Conservation (phyloP, 140 eudicot genomes). For the Cichorium intybus region DNA sequence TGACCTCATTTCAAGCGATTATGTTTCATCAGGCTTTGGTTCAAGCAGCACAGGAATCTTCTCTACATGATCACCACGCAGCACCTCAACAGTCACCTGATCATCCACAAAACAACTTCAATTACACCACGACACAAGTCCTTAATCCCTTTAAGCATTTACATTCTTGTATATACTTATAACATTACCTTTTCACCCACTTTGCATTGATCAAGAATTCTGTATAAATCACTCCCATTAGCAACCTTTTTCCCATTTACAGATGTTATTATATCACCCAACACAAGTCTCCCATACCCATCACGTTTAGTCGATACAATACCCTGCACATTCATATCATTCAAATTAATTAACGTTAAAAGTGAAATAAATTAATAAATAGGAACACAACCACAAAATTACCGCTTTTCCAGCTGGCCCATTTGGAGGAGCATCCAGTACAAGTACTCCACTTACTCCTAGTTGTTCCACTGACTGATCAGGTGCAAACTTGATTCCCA, state of each 20-base stretch:
- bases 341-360: not conserved
- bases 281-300: constrained; percentile 58
- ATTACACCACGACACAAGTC: not conserved
- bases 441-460: constrained; percentile 83
- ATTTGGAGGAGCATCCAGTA: constrained; percentile 72
- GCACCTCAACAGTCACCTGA: constrained; percentile 76
- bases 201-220: constrained; percentile 79
- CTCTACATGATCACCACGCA: constrained; percentile 76
- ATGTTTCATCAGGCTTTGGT: constrained; percentile 81
- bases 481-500: constrained; percentile 85
- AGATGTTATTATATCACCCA: constrained; percentile 78
- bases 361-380: not conserved
- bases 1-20: constrained; percentile 29
- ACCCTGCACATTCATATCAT: constrained; percentile 48
- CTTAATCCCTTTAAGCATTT: too few species aligned
- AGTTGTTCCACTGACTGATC: constrained; percentile 81
- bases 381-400: constrained; percentile 4
- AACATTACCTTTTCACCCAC: constrained; percentile 78
- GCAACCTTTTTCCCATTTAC: constrained; percentile 67
- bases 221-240: constrained; percentile 74
- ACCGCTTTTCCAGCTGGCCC: constrained; percentile 98
- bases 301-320: constrained; percentile 71
- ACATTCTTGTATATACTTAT: too few species aligned
- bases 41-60: constrained; percentile 79
- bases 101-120: not conserved